Evolutionary conservation across 208 protist genomes (phyloP).

Genomic region (Crithidia sp.): DNA sequence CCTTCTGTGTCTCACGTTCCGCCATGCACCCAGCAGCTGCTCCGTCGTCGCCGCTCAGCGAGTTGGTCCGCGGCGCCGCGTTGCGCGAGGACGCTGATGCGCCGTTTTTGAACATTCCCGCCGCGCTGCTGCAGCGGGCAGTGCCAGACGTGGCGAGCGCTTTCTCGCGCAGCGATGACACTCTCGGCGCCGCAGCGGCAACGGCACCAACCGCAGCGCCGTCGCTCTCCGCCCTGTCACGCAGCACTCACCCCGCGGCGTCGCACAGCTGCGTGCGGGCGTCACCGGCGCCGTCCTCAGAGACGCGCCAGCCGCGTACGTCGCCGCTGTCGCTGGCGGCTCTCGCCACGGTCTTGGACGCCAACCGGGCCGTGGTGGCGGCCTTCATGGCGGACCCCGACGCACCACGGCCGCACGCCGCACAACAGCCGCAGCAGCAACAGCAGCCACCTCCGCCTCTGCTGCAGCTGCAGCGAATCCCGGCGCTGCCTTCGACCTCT

Average conservation of each 20-base stretch:
- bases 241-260: not conserved
- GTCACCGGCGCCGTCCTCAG: not conserved
- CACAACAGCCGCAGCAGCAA: not conserved
- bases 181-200: too few species aligned
- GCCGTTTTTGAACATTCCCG: constrained; percentile 16
- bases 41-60: not conserved
- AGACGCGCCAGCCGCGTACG: not conserved
- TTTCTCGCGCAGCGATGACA: not conserved
- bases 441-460: not conserved
- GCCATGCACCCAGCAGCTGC: too few species aligned
- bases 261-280: not conserved
- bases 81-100: constrained; percentile 27
- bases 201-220: not conserved
- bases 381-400: constrained; percentile 39
- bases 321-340: constrained; percentile 10
- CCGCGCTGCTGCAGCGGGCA: not conserved
- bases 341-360: constrained; percentile 2
- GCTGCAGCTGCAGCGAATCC: not conserved
- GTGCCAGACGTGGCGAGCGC: not conserved
- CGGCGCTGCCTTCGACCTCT: too few species aligned
- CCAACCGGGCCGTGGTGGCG: constrained; percentile 6
- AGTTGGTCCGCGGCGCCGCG: constrained; percentile 37
- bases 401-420: constrained; percentile 1
- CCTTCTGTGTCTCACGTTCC: too few species aligned
- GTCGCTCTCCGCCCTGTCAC: not conserved